phyloP scores from a whole-genome alignment of 495 filamentous ascomycete species.

The Xylaria sp. region DNA sequence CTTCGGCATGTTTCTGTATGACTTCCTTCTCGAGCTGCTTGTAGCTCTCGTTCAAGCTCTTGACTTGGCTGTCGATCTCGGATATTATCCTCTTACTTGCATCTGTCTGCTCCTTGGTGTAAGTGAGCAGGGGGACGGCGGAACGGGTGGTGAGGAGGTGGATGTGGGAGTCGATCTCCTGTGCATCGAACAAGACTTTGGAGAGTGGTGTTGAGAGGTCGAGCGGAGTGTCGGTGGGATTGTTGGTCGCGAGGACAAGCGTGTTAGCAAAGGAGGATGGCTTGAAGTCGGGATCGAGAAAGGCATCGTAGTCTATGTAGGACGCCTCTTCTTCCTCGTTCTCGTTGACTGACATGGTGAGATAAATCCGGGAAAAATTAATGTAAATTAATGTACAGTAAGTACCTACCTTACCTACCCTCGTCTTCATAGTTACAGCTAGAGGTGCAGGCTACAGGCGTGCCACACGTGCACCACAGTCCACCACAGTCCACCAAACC shows the following conservation, averaged over 20 bases:
- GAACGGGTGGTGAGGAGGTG: constrained; percentile 85
- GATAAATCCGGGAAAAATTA: not conserved
- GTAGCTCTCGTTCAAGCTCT: constrained; percentile 81
- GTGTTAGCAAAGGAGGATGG: constrained; percentile 84
- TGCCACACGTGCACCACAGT: not conserved
- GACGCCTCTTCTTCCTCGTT: constrained; percentile 66
- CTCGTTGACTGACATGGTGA: constrained; percentile 39
- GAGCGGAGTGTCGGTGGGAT: constrained; percentile 85
- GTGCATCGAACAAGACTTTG: constrained; percentile 92
- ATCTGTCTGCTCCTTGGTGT: constrained; percentile 74
- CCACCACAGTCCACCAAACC: not conserved
- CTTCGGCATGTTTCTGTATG: constrained; percentile 77
- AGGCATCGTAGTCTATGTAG: constrained; percentile 96
- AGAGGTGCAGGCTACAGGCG: not conserved
- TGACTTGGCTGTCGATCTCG: constrained; percentile 77
- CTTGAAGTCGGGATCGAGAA: constrained; percentile 84
- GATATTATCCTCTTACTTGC: constrained; percentile 72
- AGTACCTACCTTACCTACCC: not conserved
- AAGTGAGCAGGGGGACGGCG: constrained; percentile 79
- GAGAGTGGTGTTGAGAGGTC: constrained; percentile 95
- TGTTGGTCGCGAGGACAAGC: constrained; percentile 88
- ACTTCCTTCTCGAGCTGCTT: constrained; percentile 84
- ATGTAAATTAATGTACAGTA: not conserved
- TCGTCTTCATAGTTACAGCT: not conserved
- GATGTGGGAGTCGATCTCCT: constrained; percentile 97